Base-by-base conservation (phyloP, 768 basidiomycete species). In the Termitomyces eurrhizus region DNA sequence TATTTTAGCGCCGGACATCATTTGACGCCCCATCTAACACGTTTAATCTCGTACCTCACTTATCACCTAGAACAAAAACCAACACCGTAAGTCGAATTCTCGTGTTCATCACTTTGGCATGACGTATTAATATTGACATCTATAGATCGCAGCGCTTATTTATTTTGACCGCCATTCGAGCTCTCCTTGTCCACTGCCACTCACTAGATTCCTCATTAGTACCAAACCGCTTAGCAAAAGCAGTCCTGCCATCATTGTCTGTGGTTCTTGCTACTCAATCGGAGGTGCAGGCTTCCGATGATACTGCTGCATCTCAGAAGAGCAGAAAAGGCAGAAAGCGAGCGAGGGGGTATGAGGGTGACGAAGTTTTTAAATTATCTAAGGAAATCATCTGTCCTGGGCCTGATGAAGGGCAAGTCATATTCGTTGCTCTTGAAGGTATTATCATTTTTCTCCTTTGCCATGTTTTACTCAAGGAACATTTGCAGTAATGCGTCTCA, bases 291-390 rank as follows among this genome's bases (percentile, higher is more conserved):
- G 55, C 59, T 24, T 49, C 57, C 29, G 68, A 67, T 1, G 65
- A 70, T 42, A 66, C 60, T 13, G 61, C 64, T 3, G 42, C 65
- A 16, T 58, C 65, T 50, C 73, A 66, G 13, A 77, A 73, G 60
- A 75, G 67, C 14, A 84, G 77, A 68, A 86, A 84, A 65, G 81
- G 83, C 57, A 92, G 85, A 70, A 93, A 90, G 69, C 78, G 87
- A 50, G 78, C 81, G 21, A 81, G 85, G 24, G 86, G 80, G 13
- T 92, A 86, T 64, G 89, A 93, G 71, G 89, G 84, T 11, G 90
- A 90, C 57, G 90, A 89, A 66, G 74, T 88, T 6, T 85, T 94
- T 71, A 83, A 80, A 56, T 66, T 73, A 8, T 69, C 78, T 2
- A 75, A 76, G 49, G 70, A 78, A 49, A 75, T 81, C 8, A 65